These are phyloP conservation scores for Bryoerythrophyllum caledonicum DNA, from an alignment of 225 moss, liverwort and hornwort species.

Conservation along the genomic window DNA sequence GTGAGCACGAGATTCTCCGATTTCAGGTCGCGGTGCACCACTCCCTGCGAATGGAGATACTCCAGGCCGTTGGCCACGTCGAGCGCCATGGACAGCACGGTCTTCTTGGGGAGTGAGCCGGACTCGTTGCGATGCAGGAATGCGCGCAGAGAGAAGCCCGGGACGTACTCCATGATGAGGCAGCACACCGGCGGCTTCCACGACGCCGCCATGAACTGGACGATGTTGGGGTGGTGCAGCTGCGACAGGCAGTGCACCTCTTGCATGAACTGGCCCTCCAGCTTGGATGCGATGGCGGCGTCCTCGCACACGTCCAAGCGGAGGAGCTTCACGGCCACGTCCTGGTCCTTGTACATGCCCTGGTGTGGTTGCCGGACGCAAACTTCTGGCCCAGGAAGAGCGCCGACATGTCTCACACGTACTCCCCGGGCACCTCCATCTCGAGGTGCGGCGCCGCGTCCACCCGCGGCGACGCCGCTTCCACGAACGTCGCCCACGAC, in stretches of 20 bases:
- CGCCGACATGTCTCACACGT: constrained; percentile 59
- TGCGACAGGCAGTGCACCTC: constrained; percentile 74
- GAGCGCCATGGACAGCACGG: constrained; percentile 54
- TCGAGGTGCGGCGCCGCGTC: constrained; percentile 39
- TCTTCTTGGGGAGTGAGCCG: constrained; percentile 40
- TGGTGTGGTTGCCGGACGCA: constrained; percentile 73
- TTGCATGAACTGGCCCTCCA: constrained; percentile 83
- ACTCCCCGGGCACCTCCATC: constrained; percentile 49
- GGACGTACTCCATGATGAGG: constrained; percentile 73
- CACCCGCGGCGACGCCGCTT: constrained; percentile 20
- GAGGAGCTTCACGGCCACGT: constrained; percentile 82
- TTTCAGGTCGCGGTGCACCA: constrained; percentile 85
- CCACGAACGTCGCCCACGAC: constrained; percentile 51
- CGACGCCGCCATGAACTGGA: constrained; percentile 80
- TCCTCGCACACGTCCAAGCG: constrained; percentile 60
- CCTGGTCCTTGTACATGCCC: constrained; percentile 68
- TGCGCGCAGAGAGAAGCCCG: constrained; percentile 67
- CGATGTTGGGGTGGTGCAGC: constrained; percentile 74
- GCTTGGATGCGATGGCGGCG: constrained; percentile 31
- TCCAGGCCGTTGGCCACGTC: constrained; percentile 83
- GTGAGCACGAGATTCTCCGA: constrained; percentile 76
- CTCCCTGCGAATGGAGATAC: constrained; percentile 83
- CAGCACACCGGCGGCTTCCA: constrained; percentile 68
- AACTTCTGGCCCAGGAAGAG: constrained; percentile 80
- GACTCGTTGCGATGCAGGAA: constrained; percentile 64